Conservation (phyloP, 208 protist genomes). For the Trypanosoma lewisi region DNA sequence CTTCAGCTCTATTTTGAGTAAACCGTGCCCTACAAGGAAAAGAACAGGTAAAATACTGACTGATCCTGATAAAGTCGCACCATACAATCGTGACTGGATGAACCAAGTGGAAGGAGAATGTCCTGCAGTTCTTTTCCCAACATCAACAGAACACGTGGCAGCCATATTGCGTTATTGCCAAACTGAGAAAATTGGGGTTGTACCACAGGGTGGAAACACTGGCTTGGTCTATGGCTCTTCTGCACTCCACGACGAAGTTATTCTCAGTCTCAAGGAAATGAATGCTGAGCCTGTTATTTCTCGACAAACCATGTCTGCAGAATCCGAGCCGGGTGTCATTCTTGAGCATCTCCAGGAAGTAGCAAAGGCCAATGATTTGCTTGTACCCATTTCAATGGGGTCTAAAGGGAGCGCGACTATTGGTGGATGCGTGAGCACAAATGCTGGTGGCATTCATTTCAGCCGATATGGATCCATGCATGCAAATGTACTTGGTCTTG, state of each 20-base stretch:
- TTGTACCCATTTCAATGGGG: slow-evolving; percentile 95
- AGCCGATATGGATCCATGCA: slow-evolving; percentile 95
- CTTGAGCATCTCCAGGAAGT: slow-evolving; percentile 88
- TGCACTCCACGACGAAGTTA: slow-evolving; percentile 90
- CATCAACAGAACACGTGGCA: slow-evolving; percentile 55
- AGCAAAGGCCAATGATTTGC: slow-evolving; percentile 67
- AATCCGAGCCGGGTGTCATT: slow-evolving; percentile 89
- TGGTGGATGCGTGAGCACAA: slow-evolving; percentile 96
- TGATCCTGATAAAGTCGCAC: slow-evolving; percentile 35
- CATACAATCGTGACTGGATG: slow-evolving; percentile 76
- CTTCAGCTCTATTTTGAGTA: slow-evolving; percentile 45
- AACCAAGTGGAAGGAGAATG: slow-evolving; percentile 47
- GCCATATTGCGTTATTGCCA: slow-evolving; percentile 92
- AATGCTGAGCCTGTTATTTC: slow-evolving; percentile 84
- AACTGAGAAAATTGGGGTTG: slow-evolving; percentile 85
- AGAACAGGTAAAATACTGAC: slow-evolving; percentile 52
- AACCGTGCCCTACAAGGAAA: slow-evolving; percentile 40
- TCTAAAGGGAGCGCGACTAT: slow-evolving; percentile 96
- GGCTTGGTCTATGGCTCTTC: slow-evolving; percentile 94
- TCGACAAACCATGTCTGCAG: slow-evolving; percentile 56
- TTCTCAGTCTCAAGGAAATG: slow-evolving; percentile 89
- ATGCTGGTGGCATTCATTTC: slow-evolving; percentile 96
- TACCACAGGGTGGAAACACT: slow-evolving; percentile 97
- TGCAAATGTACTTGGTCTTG: slow-evolving; percentile 92
- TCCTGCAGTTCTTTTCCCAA: slow-evolving; percentile 60